Evolutionary conservation across 2,329 filamentous ascomycete species (phyloP), one percentile per base, ranked within the genome.

Genomic region (Fusarium sp.): DNA sequence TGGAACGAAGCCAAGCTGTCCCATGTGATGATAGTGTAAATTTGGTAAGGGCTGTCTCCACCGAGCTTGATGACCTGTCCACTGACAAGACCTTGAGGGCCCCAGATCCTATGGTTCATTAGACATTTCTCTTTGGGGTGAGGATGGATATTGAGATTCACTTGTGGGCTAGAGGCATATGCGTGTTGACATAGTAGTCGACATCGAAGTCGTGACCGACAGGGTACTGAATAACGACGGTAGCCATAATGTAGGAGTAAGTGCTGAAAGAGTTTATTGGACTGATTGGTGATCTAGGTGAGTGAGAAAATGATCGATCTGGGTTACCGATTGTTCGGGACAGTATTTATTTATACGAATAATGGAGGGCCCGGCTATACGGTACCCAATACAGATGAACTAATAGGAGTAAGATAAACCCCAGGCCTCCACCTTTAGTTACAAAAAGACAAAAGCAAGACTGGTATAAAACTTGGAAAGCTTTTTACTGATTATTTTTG

Each of bases 1-100:
- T 69, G 66, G 64, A 69, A 69, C 5, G 64, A 40, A 12, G 57
- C 66, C 9, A 64, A 6, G 32, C 66, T 69, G 9, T 69, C 66
- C 64, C 64, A 69, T 28, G 23, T 49, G 6, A 64, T 40, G 33
- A 69, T 21, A 9, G 16, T 21, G 21, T 64, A 64, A 16, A 69
- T 23, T 12, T 69, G 66, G 33, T 63, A 49, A 2, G 64, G 64
- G 28, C 66, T 47, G 2, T 64, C 64, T 33, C 66, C 64, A 12
- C 66, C 38, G 1, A 69, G 49, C 33, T 69, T 56, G 11, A 69
- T 40, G 8, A 69, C 58, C 12, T 69, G 43, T 1, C 23, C 65
- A 2, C 65, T 64, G 21, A 50, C 33, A 9, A 69, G 50, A 3
- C 66, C 66, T 18, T 28, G 35, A 16, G 19, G 25, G 1, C 18